Base-by-base conservation (phyloP, 1,139 yeast species). In the Hansenula anomala region DNA sequence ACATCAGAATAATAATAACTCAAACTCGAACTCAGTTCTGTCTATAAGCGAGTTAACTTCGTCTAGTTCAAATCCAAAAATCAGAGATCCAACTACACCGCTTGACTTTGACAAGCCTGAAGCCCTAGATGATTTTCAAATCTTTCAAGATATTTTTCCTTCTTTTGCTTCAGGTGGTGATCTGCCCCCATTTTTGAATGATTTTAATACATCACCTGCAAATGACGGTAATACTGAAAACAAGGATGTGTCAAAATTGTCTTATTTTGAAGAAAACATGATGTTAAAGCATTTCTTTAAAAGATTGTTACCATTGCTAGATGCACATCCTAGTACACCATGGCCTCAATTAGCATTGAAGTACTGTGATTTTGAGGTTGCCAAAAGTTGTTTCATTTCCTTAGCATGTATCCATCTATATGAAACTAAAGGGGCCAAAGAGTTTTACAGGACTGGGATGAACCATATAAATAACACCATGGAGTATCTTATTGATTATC, bases 301-400 rank as follows among this genome's bases (percentile, higher is more conserved):
- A 45, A 69, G 71, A 45, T 59, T 75, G 24, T 53, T 75, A 4
- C 78, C 76, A 1, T 50, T 75, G 28, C 51, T 75, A 18, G 80
- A 75, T 54, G 77, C 78, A 0, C 79, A 73, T 50, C 80, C 80
- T 1, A 70, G 71, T 34, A 64, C 77, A 0, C 80, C 80, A 3
- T 73, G 79, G 79, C 80, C 80, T 0, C 75, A 73, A 41, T 54
- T 75, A 37, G 77, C 78, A 24, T 57, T 75, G 42, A 67, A 70
- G 38, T 73, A 75, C 48, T 75, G 80, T 46, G 77, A 75, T 48
- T 69, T 72, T 47, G 76, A 73, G 46, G 64, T 74, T 32, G 80
- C 80, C 1, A 61, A 76, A 42, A 69, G 76, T 43, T 74, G 80
- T 45, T 74, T 75, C 43, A 64, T 75, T 20, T 71, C 78, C 2